A percentile compares a stretch with the other conserved stretches of the same genome.
Conservation (phyloP, 306 rosid genomes). For the Vigna mungo region DNA sequence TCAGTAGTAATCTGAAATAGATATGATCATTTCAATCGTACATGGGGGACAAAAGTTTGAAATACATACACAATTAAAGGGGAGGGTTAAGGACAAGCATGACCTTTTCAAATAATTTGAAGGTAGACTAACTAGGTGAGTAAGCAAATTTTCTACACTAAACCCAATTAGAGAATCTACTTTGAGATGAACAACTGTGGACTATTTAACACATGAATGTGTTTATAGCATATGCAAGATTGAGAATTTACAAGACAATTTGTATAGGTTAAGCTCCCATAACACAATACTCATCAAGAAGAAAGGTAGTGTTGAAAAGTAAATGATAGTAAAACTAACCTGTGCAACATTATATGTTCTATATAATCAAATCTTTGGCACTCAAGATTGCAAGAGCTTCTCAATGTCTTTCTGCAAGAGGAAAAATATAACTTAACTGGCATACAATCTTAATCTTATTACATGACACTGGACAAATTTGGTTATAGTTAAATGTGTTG, state of each 20-base stretch:
- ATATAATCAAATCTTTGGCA: conserved; percentile 40
- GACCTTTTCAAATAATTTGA: too few species aligned
- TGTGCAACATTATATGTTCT: not conserved
- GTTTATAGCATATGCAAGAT: conserved; percentile 4
- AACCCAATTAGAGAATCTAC: not conserved
- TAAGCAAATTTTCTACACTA: not conserved
- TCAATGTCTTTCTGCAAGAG: conserved; percentile 81
- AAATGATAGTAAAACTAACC: conserved; percentile 47
- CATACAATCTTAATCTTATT: not conserved
- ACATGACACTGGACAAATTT: not conserved
- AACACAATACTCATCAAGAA: not conserved
- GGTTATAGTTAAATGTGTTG: not conserved
- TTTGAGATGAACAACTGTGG: conserved; percentile 12
- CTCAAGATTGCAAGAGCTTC: conserved; percentile 66
- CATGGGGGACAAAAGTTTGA: not conserved
- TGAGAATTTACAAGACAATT: not conserved
- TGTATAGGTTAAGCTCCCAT: conserved; percentile 9
- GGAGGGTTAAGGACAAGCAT: too few species aligned
- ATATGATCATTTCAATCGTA: not conserved
- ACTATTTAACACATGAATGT: conserved; percentile 1
- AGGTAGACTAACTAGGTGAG: not conserved
- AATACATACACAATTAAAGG: not conserved
- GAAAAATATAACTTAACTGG: conserved; percentile 36
- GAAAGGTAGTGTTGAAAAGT: conserved; percentile 21
- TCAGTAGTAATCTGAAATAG: not conserved